These are phyloP conservation scores for Penicillium waksmanii DNA, from an alignment of 495 filamentous ascomycete species.

Conservation along the genomic window DNA sequence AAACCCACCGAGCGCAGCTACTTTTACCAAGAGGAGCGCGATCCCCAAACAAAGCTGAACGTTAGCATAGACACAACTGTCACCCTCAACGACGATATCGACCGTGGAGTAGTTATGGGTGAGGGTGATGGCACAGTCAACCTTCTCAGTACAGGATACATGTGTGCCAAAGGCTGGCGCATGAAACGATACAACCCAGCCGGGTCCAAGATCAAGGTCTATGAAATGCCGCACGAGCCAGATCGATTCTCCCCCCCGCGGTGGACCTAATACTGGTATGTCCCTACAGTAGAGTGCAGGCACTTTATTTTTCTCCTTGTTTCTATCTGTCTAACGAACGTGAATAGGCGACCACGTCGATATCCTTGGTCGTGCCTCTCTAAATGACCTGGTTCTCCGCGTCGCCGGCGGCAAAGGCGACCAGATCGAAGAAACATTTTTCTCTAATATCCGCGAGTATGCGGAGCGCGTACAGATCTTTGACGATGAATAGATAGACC, in stretches of 20 bases:
- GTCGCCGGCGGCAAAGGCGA: constrained; percentile 89
- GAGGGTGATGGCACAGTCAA: constrained; percentile 97
- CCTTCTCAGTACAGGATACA: constrained; percentile 85
- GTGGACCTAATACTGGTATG: constrained; percentile 87
- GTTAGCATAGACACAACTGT: constrained; percentile 90
- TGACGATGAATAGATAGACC: constrained; percentile 54
- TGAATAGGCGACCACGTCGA: constrained; percentile 85
- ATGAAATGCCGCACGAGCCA: constrained; percentile 96
- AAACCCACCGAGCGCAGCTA: constrained; percentile 92
- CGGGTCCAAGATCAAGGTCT: constrained; percentile 75
- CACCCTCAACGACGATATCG: constrained; percentile 64
- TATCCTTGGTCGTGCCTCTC: constrained; percentile 82
- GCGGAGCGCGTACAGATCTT: constrained; percentile 77
- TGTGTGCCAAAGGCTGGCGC: constrained; percentile 92
- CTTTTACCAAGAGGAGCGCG: constrained; percentile 78
- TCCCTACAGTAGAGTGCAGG: background rate
- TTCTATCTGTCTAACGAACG: constrained; percentile 7
- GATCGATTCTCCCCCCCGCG: constrained; percentile 88
- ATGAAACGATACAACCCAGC: constrained; percentile 94
- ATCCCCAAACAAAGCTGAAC: constrained; percentile 68
- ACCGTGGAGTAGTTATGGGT: constrained; percentile 89
- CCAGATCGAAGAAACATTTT: constrained; percentile 73
- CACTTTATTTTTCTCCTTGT: background rate
- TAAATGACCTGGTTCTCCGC: constrained; percentile 88
- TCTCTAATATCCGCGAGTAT: constrained; percentile 80